Evolutionary conservation across 78 protist genomes (phyloP).

Genomic region (Bigelowiella natans): DNA sequence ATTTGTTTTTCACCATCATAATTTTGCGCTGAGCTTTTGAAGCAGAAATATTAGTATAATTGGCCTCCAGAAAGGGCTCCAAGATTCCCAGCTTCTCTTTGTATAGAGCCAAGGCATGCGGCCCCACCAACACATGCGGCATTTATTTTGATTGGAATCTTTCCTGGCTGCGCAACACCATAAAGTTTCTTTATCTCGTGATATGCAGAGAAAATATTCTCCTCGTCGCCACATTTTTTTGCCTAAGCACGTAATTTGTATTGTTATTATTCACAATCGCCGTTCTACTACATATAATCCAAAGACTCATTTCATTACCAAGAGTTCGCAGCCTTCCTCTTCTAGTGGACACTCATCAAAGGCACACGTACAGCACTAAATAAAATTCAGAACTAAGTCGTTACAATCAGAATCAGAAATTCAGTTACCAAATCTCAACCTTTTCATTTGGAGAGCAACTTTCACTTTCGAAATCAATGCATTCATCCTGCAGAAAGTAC

Average conservation of each 20-base stretch:
- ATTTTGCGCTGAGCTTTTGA: too few species aligned
- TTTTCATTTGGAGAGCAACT: neutral
- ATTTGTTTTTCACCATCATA: too few species aligned
- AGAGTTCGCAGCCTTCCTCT: neutral
- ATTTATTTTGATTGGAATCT: neutral
- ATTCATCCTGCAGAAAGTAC: neutral
- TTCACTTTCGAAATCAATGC: neutral
- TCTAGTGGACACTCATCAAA: neutral
- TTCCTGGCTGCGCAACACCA: neutral
- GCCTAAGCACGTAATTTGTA: neutral
- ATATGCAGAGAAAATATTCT: neutral
- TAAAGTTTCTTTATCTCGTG: neutral
- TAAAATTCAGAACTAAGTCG: too few species aligned
- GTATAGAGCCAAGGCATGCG: neutral
- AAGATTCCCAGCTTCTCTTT: neutral
- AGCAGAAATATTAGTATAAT: too few species aligned
- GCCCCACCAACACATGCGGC: neutral
- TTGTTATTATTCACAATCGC: neutral
- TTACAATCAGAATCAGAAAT: neutral
- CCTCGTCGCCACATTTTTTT: neutral
- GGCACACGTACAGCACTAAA: neutral
- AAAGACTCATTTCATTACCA: too few species aligned
- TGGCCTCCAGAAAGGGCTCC: too few species aligned
- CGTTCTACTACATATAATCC: too few species aligned
- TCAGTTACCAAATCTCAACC: neutral